These are phyloP conservation scores for Leccinum huronense DNA, from an alignment of 1,284 basidiomycete species.

Conservation along the genomic window DNA sequence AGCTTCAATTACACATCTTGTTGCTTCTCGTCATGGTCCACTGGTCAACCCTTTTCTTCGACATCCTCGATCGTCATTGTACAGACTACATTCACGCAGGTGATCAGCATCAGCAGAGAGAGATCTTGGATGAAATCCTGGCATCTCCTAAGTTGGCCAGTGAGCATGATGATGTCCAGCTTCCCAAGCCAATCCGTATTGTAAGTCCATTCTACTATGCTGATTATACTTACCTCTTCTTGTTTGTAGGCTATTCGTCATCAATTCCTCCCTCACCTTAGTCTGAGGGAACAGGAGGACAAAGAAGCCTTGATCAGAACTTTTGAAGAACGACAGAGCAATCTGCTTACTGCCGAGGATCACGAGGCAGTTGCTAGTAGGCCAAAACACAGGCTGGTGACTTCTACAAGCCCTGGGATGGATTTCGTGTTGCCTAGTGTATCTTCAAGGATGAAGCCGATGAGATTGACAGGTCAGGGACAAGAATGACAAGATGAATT, in stretches of 20 bases:
- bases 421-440: neutral
- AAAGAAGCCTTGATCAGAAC: neutral
- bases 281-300: neutral
- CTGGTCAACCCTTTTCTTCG: neutral
- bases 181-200: neutral
- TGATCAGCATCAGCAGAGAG: neutral
- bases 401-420: constrained; percentile 1
- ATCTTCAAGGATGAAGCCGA: constrained; percentile 1
- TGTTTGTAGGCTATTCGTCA: neutral
- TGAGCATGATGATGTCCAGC: neutral
- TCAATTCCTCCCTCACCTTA: neutral
- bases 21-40: neutral
- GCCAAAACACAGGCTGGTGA: neutral
- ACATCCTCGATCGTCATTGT: neutral
- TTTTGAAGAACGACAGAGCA: neutral
- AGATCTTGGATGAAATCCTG: neutral
- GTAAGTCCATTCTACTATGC: neutral
- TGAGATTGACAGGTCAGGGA: neutral
- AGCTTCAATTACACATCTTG: neutral
- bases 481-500: neutral
- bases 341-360: neutral
- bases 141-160: neutral
- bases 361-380: neutral
- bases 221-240: neutral
- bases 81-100: neutral